Percentiles rank a stretch among this genome's conserved stretches.
These are phyloP conservation scores for Lepidium sativum DNA, from an alignment of 345 rosid species.

Conservation along the genomic window DNA sequence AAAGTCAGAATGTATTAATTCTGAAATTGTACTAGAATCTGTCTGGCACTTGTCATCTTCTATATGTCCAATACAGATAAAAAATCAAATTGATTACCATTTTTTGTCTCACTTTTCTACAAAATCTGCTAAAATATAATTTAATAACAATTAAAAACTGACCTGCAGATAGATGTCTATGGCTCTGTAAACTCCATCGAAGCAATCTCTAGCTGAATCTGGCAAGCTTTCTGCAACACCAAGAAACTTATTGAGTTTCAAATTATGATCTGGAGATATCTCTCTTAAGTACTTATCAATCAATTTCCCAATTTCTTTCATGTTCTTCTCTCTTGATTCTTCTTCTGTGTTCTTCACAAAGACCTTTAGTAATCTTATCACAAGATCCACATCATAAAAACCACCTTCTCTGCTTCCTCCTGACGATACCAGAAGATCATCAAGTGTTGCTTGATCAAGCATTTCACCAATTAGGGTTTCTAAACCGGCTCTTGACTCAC, in stretches of 20 bases:
- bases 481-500: conserved; percentile 39
- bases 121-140: not conserved
- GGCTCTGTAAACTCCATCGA: conserved; percentile 72
- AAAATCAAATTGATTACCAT: not conserved
- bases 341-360: conserved; percentile 35
- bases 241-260: conserved; percentile 52
- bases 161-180: conserved; percentile 74
- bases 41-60: conserved; percentile 17
- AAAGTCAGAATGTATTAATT: not conserved
- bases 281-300: conserved; percentile 58
- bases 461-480: conserved; percentile 59
- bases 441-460: conserved; percentile 68
- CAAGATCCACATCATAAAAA: conserved; percentile 51
- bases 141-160: conserved; percentile 8
- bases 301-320: conserved; percentile 48
- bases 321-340: not conserved
- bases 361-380: conserved; percentile 42
- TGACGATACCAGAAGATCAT: conserved; percentile 53
- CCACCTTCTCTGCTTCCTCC: conserved; percentile 27
- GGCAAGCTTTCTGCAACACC: conserved; percentile 67
- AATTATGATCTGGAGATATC: conserved; percentile 72
- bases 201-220: conserved; percentile 59
- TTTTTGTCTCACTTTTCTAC: conserved; percentile 13
- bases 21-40: not conserved
- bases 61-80: not conserved